Base-by-base conservation (phyloP, 768 basidiomycete genomes). In the Mycena indigotica region DNA sequence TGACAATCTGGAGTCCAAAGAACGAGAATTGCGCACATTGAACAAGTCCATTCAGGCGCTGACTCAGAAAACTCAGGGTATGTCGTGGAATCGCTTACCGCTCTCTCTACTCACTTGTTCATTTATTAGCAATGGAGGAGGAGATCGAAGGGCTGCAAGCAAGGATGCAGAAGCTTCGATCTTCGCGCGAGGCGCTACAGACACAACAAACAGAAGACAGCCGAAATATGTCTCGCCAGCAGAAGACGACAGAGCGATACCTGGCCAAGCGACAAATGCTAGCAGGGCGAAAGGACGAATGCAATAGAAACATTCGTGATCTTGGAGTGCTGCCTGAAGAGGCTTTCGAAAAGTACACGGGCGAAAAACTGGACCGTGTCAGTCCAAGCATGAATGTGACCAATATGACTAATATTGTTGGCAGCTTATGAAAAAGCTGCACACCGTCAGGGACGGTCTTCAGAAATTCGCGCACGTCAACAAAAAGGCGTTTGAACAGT, bases 401-500 rank as follows among this genome's bases (percentile, higher is more conserved):
- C 30, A 5, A 13, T 40, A 29, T 65, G 16, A 66, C 29, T n/a
- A 16, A 28, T 35, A 6, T 56, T 49, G 28, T 12, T 51, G 58
- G 19, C 65, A 99, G 96, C 80, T 99, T 44, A 85, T 95, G 66
- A 96, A 94, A 75, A 90, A 90, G 62, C 80, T 99, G n/a, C 95
- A 96, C 64, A 79, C 82, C 15, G 88, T 95, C 60, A 97, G 98
- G 67, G 95, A 98, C 67, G 84, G 86, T 25, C 77, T 99, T 65
- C 96, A 97, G 72, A 96, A 95, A 71, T 99, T 95, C 67, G 92
- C 94, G 0, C 95, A 98, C 69, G 96, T 98, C 60, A 99, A 99
- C 80, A 99, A 99, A 80, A 98, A 98, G 69, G 97, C 96, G 1
- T 96, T 96, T 69, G 97, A 99, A 70, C 96, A 98, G 71, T 98